Evolutionary conservation across 2,329 filamentous ascomycete species (phyloP).

Genomic region (Periconia digitata): DNA sequence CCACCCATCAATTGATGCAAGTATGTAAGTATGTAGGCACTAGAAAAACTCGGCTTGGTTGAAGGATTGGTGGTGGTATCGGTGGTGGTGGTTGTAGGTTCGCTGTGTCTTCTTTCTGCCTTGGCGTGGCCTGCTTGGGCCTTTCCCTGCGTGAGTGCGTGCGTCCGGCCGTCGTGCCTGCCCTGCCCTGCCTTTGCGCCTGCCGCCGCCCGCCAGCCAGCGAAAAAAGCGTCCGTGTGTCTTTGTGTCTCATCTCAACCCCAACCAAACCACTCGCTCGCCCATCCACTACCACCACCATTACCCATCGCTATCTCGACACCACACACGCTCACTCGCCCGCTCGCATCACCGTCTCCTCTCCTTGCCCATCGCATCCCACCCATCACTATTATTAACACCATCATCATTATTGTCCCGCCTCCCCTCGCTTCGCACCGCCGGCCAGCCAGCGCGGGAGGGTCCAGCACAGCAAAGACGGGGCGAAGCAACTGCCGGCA

Average conservation of each 20-base stretch:
- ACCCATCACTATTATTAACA: conserved; percentile 8
- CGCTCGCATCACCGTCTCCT: conserved; percentile 5
- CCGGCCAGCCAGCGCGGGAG: conserved; percentile 1
- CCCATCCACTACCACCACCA: conserved; percentile 25
- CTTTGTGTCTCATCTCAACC: conserved; percentile 1
- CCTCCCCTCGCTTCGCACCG: conserved; percentile 1
- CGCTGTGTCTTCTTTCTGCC: background rate
- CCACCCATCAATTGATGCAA: no score
- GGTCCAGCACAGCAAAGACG: conserved; percentile 10
- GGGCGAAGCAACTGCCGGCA: conserved; percentile 19
- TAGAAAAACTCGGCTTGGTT: no score
- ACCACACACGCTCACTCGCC: conserved; percentile 20
- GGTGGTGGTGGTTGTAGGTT: no score
- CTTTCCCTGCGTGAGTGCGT: background rate
- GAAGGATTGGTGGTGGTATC: no score
- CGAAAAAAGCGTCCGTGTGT: conserved; percentile 14
- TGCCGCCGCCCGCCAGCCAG: background rate
- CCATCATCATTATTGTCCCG: conserved; percentile 3
- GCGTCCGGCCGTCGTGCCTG: background rate
- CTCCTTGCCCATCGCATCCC: conserved; percentile 12
- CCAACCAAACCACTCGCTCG: conserved; percentile 8
- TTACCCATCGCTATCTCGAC: conserved; percentile 17
- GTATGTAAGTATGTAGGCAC: no score
- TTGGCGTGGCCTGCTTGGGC: background rate
- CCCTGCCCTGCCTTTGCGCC: background rate